Conservation (phyloP, 495 filamentous ascomycete species). For the Neurospora sp. region DNA sequence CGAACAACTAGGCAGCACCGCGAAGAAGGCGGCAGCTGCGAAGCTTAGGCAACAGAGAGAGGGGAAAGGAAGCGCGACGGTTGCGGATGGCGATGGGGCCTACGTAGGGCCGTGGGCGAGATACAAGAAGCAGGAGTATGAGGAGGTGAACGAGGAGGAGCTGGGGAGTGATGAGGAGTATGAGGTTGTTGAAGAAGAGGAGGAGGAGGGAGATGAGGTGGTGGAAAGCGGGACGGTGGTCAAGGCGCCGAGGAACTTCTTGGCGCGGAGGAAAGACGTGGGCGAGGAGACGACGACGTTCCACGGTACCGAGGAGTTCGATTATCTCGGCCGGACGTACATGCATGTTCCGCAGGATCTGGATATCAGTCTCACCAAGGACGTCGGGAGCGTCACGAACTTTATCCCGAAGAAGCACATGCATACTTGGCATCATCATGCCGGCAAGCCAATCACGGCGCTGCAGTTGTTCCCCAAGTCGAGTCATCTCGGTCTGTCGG, state of each 20-base stretch:
- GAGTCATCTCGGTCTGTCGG: constrained; percentile 80
- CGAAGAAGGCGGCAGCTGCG: constrained; percentile 57
- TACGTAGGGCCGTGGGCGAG: constrained; percentile 93
- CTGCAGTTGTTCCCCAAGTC: constrained; percentile 79
- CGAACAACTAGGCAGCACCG: constrained; percentile 25
- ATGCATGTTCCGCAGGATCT: constrained; percentile 97
- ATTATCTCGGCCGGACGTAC: constrained; percentile 87
- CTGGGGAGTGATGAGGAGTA: constrained; percentile 72
- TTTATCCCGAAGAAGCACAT: constrained; percentile 89
- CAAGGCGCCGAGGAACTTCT: constrained; percentile 43
- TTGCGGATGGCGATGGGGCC: constrained; percentile 75
- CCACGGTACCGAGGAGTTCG: constrained; percentile 69
- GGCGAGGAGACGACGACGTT: constrained; percentile 79
- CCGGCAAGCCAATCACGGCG: constrained; percentile 67
- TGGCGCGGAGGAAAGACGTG: constrained; percentile 46
- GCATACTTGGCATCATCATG: constrained; percentile 81
- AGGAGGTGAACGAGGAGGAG: constrained; percentile 50
- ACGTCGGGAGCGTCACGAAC: constrained; percentile 68
- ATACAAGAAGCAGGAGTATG: constrained; percentile 58
- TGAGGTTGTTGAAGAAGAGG: constrained; percentile 54
- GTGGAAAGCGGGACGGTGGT: constrained; percentile 43
- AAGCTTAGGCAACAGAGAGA: constrained; percentile 62
- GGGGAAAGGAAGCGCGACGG: constrained; percentile 68
- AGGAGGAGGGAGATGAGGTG: constrained; percentile 46
- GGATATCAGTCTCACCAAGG: constrained; percentile 79